A percentile compares a stretch with the other conserved stretches of the same genome.
Conservation (phyloP, 768 basidiomycete genomes). For the Russula lepida region DNA sequence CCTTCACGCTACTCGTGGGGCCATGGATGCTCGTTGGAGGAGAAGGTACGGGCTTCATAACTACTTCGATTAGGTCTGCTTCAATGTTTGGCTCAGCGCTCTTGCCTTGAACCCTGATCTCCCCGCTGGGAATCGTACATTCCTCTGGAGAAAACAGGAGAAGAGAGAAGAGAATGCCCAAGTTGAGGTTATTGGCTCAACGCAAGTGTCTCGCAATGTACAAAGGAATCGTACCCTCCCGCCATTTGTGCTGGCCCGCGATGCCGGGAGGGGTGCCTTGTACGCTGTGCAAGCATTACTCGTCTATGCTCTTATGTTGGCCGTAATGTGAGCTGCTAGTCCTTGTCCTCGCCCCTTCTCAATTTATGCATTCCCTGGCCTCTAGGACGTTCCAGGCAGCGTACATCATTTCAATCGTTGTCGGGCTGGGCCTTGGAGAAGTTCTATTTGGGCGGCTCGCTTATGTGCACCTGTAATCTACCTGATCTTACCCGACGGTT, state of each 20-base stretch:
- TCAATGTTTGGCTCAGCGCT: background rate
- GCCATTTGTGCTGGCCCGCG: slow-evolving; percentile 61
- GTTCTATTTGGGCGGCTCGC: slow-evolving; percentile 54
- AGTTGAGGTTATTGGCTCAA: background rate
- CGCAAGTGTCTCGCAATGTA: slow-evolving; percentile 1
- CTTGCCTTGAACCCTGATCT: background rate
- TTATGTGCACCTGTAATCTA: slow-evolving; percentile 3
- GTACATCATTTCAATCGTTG: slow-evolving; percentile 63
- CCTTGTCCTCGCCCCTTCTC: background rate
- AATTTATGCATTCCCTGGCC: slow-evolving; percentile 13
- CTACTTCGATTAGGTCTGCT: background rate
- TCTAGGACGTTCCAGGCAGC: slow-evolving; percentile 77
- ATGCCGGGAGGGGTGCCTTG: slow-evolving; percentile 60
- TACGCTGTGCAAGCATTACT: slow-evolving; percentile 56
- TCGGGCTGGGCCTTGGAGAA: slow-evolving; percentile 71
- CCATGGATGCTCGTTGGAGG: slow-evolving; percentile 51
- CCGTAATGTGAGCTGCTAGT: slow-evolving; percentile 53
- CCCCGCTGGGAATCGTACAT: background rate
- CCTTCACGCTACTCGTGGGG: slow-evolving; percentile 47
- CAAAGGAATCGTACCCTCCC: slow-evolving; percentile 34
- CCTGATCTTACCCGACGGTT: background rate
- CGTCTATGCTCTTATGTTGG: slow-evolving; percentile 69
- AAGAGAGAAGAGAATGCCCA: background rate
- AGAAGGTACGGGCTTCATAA: slow-evolving; percentile 35
- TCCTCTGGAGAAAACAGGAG: background rate